These are phyloP conservation scores for Macrophomina phaseolina DNA, from an alignment of 2,329 filamentous ascomycete genomes.

Conservation along the genomic window DNA sequence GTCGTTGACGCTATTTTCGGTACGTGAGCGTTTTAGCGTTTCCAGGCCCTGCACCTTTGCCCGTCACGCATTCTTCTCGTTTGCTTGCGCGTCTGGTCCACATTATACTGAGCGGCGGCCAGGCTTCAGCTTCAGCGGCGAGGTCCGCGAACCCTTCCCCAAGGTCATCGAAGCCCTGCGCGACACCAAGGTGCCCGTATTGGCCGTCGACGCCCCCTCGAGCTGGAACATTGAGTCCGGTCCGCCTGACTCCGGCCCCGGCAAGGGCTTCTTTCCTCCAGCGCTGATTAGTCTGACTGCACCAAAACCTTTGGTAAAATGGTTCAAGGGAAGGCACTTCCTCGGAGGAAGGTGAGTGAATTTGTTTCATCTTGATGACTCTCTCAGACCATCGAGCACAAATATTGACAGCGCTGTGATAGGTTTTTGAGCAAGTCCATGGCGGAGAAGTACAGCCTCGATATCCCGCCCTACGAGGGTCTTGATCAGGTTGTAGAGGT, in stretches of 20 bases:
- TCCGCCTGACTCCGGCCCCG: conserved; percentile 76
- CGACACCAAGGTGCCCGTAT: conserved; percentile 74
- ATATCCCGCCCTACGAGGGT: conserved; percentile 81
- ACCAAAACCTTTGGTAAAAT: conserved; percentile 85
- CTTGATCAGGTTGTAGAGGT: conserved; percentile 90
- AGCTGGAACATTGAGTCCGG: conserved; percentile 93
- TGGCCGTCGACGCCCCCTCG: conserved; percentile 90
- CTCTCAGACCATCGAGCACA: not conserved
- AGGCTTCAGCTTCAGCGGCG: conserved; percentile 87
- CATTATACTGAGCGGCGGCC: not conserved
- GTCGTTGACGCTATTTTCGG: conserved; percentile 91
- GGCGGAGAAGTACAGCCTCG: conserved; percentile 83
- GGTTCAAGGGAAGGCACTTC: conserved; percentile 88
- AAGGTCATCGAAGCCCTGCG: conserved; percentile 79
- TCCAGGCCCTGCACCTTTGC: too few species aligned
- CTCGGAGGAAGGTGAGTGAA: conserved; percentile 75
- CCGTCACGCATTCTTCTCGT: too few species aligned
- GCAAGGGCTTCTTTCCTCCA: conserved; percentile 78
- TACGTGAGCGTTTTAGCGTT: not conserved
- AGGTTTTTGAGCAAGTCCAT: conserved; percentile 81
- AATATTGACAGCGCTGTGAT: conserved; percentile 28
- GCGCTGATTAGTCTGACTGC: conserved; percentile 88
- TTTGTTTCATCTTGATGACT: too few species aligned
- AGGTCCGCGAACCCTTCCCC: conserved; percentile 91
- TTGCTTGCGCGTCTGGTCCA: too few species aligned